These are phyloP conservation scores for maize (Zea mays) DNA, from an alignment of 176 grass and related monocot genomes.

Conservation along the genomic window DNA sequence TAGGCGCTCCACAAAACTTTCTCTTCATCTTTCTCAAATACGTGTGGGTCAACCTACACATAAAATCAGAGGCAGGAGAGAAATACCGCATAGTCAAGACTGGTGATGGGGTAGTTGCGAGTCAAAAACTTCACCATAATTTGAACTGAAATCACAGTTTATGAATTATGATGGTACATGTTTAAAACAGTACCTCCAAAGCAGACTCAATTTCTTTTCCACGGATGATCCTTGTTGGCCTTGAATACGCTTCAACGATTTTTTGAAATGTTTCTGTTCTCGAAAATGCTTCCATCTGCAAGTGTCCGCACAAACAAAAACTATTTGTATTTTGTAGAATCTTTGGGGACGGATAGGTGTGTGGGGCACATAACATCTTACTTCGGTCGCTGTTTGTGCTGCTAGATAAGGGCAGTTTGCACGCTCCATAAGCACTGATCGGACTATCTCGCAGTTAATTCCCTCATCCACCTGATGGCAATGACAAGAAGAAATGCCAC, in stretches of 20 bases:
- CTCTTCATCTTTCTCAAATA: constrained; percentile 84
- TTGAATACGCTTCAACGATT: constrained; percentile 84
- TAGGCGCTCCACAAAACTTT: constrained; percentile 68
- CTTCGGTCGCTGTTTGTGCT: constrained; percentile 67
- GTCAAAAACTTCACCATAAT: neutral
- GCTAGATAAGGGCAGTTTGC: constrained; percentile 82
- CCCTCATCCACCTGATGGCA: constrained; percentile 77
- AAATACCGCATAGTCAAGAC: neutral
- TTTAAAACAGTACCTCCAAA: constrained; percentile 51
- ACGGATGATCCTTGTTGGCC: constrained; percentile 83
- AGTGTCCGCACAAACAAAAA: constrained; percentile 5
- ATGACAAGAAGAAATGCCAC: constrained; percentile 7
- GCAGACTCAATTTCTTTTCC: constrained; percentile 60
- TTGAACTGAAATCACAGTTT: constrained; percentile 6
- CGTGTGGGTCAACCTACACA: constrained; percentile 50
- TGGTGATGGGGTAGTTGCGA: neutral
- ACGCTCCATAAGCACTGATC: constrained; percentile 78
- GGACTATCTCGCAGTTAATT: constrained; percentile 76
- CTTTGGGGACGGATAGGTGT: neutral
- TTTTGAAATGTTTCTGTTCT: constrained; percentile 66
- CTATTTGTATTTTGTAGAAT: constrained; percentile 9
- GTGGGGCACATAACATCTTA: constrained; percentile 43
- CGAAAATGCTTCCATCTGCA: constrained; percentile 83
- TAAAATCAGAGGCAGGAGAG: constrained; percentile 16
- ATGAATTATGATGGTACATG: neutral